Percentiles rank a stretch among this genome's conserved stretches.
Evolutionary conservation across 2,329 filamentous ascomycete species (phyloP).

Genomic region (Phialocephala sp.): DNA sequence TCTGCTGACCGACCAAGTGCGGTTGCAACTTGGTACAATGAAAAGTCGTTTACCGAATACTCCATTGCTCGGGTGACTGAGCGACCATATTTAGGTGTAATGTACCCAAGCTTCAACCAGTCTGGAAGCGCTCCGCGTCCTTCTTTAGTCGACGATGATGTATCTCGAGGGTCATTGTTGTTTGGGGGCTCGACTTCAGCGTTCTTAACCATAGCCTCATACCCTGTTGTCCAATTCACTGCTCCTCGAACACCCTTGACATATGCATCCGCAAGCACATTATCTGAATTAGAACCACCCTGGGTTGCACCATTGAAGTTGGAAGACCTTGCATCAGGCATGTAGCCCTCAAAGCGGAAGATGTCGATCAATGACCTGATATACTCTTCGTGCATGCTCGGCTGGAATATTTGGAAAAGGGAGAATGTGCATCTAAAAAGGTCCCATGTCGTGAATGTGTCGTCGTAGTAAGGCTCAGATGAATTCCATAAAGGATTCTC

Average conservation of each 20-base stretch:
- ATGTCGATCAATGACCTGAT: constrained; percentile 59
- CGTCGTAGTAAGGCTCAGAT: constrained; percentile 71
- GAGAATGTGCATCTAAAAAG: constrained; percentile 66
- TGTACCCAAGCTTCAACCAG: constrained; percentile 69
- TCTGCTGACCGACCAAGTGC: constrained; percentile 65
- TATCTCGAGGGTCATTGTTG: constrained; percentile 57
- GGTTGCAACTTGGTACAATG: constrained; percentile 66
- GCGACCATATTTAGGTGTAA: constrained; percentile 65
- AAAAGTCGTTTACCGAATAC: constrained; percentile 73
- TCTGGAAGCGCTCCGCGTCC: constrained; percentile 72
- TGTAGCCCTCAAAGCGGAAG: constrained; percentile 58
- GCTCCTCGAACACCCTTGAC: constrained; percentile 67
- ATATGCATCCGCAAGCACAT: constrained; percentile 74
- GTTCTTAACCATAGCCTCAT: constrained; percentile 55
- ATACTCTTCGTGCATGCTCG: constrained; percentile 65
- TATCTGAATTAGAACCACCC: constrained; percentile 73
- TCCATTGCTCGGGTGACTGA: constrained; percentile 71
- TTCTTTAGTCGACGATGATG: constrained; percentile 67
- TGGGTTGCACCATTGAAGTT: constrained; percentile 73
- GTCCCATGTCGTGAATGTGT: constrained; percentile 73
- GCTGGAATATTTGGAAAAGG: constrained; percentile 69
- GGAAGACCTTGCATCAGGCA: constrained; percentile 69
- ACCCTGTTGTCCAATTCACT: constrained; percentile 43
- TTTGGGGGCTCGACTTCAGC: constrained; percentile 66
- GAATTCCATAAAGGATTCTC: constrained; percentile 72